Base-by-base conservation (phyloP, 768 basidiomycete genomes). In the Amanita molliuscula region DNA sequence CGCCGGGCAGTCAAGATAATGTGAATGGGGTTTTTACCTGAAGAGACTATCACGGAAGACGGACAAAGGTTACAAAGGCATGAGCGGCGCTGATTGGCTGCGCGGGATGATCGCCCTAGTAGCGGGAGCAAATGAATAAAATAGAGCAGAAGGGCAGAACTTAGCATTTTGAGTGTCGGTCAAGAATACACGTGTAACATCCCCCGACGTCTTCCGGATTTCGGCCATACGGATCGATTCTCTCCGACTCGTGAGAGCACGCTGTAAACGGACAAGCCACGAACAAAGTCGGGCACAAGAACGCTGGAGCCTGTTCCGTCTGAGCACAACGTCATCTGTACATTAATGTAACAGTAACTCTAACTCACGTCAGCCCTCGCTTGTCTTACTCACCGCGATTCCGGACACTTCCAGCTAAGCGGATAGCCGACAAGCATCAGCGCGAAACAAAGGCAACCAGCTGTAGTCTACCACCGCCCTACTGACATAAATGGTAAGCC, bases 111-210 rank as follows among this genome's bases (percentile, higher is more conserved):
- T 71, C 73, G 72, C 70, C 72, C 70, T 72, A 69, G 72, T 72
- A 66, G 71, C 66, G 65, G 72, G 68, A 70, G 73, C 71, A 71
- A 66, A 66, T 61, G 61, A 31, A 67, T 71, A 68, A 72, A 69
- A 70, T 71, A 68, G 64, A 61, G 37, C 40, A 41, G 31, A 71
- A 73, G 71, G 71, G 61, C 59, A 58, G 56, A 63, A 55, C 55
- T 59, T 57, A 59, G 53, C 52, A 55, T 68, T 70, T 72, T 67
- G 62, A 63, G 72, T 73, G 77, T 78, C 75, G 82, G 81, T 70
- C 72, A 70, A 76, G 77, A 74, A 76, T 74, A 79, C 82, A 84
- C 82, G 82, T 84, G 81, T 82, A 82, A 76, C 79, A 77, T 71
- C 73, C 74, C 70, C 71, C 73, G 71, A 70, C 63, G 58, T 59